phyloP scores from a whole-genome alignment of 169 alveolate genomes.

The Pseudocohnilembus persalinus region DNA sequence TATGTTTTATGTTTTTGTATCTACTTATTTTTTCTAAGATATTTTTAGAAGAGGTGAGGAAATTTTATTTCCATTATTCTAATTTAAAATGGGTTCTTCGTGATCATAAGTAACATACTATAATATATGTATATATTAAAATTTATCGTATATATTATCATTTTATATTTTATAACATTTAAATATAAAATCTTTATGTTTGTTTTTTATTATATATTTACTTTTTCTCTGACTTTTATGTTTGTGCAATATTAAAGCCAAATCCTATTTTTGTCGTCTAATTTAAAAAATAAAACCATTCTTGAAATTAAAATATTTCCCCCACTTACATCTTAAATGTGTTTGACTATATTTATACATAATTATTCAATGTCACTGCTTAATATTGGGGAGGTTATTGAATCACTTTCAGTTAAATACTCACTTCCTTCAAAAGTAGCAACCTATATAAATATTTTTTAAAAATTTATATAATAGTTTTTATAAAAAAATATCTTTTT shows the following conservation, averaged over 20 bases:
- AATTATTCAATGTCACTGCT: conserved; percentile 59
- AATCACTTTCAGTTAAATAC: conserved; percentile 58
- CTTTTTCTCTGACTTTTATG: conserved; percentile 51
- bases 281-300: conserved; percentile 73
- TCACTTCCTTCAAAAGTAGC: conserved; percentile 77
- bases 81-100: background rate
- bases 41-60: background rate
- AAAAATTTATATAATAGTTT: background rate
- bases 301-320: conserved; percentile 62
- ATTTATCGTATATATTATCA: conserved; percentile 34
- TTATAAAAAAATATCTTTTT: no score
- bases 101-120: conserved; percentile 5
- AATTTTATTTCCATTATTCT: background rate
- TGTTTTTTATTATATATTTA: background rate
- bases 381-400: conserved; percentile 63
- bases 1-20: background rate
- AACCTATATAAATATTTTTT: conserved; percentile 33
- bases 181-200: conserved; percentile 4
- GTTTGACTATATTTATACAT: conserved; percentile 62
- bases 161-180: conserved; percentile 27
- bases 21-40: background rate
- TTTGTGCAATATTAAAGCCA: conserved; percentile 67
- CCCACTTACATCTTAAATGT: conserved; percentile 62
- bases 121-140: conserved; percentile 20
- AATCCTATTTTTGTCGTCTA: conserved; percentile 64